These are phyloP conservation scores for Spathaspora sp. DNA, from an alignment of 805 yeast genomes.

Conservation along the genomic window DNA sequence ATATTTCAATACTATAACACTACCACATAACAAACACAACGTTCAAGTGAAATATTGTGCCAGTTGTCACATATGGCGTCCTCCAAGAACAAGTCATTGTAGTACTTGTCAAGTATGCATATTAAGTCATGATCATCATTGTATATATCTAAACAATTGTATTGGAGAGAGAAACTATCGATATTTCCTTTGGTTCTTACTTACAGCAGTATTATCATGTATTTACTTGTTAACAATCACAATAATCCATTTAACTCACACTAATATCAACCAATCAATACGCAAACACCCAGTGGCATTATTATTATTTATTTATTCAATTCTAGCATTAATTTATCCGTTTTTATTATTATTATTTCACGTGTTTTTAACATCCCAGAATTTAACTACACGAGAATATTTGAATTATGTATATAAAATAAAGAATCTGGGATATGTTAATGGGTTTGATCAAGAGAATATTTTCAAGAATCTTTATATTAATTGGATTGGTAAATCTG, in stretches of 20 bases:
- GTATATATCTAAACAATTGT: constrained; percentile 53
- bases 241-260: constrained; percentile 18
- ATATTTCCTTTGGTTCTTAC: constrained; percentile 31
- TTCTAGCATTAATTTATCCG: constrained; percentile 53
- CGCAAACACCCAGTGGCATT: constrained; percentile 34
- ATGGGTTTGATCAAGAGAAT: constrained; percentile 25
- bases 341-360: constrained; percentile 51
- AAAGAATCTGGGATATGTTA: constrained; percentile 24
- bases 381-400: constrained; percentile 73
- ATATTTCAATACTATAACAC: constrained; percentile 45
- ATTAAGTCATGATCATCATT: constrained; percentile 68
- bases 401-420: constrained; percentile 42
- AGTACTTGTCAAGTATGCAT: constrained; percentile 65
- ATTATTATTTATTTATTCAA: constrained; percentile 49
- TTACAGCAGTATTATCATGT: constrained; percentile 18
- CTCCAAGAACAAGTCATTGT: constrained; percentile 69
- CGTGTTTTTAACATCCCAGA: constrained; percentile 48
- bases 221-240: constrained; percentile 14
- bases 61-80: constrained; percentile 60
- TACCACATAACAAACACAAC: constrained; percentile 35
- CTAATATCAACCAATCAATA: constrained; percentile 14
- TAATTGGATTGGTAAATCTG: constrained; percentile 35
- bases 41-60: constrained; percentile 55
- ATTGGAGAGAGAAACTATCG: constrained; percentile 38
- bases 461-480: constrained; percentile 26